phyloP scores from a whole-genome alignment of 306 rosid genomes.

The Herpetospermum pedunculosum region DNA sequence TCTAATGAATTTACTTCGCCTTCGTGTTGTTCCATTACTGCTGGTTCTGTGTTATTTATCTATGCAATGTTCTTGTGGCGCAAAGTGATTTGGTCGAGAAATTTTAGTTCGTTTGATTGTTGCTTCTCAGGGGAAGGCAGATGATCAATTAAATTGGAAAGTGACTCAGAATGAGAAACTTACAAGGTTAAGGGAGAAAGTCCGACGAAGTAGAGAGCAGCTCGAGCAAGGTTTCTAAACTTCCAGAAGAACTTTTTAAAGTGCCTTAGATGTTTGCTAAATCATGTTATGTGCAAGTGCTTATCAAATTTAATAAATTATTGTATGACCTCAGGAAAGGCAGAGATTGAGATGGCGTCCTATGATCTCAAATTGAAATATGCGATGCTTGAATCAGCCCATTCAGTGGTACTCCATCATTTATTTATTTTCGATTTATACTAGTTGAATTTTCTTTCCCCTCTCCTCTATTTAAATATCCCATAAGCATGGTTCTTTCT shows the following conservation, averaged over 20 bases:
- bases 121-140: slow-evolving; percentile 66
- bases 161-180: slow-evolving; percentile 75
- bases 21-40: slow-evolving; percentile 3
- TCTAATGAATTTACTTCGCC: background rate
- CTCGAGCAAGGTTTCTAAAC: slow-evolving; percentile 46
- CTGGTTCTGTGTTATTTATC: background rate
- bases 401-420: slow-evolving; percentile 44
- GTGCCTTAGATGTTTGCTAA: background rate
- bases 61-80: background rate
- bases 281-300: background rate
- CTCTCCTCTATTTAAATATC: background rate
- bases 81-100: background rate
- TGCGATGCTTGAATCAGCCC: slow-evolving; percentile 65
- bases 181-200: slow-evolving; percentile 64
- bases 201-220: slow-evolving; percentile 34
- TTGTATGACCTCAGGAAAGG: slow-evolving; percentile 46
- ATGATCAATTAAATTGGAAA: slow-evolving; percentile 79
- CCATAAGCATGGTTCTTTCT: slow-evolving; percentile 7
- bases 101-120: background rate
- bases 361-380: slow-evolving; percentile 52
- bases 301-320: slow-evolving; percentile 10
- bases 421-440: background rate
- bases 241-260: background rate
- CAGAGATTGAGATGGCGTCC: slow-evolving; percentile 44
- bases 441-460: background rate